Base-by-base conservation (phyloP, 331 rosid species). In the Rhamnella rubrinervis region DNA sequence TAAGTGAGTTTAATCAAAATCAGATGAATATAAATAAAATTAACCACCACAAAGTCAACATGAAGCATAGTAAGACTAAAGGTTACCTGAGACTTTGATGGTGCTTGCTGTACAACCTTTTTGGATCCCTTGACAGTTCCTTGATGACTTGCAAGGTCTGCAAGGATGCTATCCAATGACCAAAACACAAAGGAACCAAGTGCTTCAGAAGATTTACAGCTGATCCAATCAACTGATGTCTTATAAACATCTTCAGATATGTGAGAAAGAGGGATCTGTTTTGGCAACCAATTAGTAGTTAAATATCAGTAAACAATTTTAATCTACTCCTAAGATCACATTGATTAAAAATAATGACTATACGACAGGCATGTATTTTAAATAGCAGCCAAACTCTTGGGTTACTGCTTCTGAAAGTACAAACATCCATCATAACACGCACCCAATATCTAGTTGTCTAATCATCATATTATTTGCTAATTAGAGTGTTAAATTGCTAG, bases 81-180 rank as follows among this genome's bases (percentile, higher is more conserved):
- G 56, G 25, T 72, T 76, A 88, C 96, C 92, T 84, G 92, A 66
- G 89, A 82, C 75, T 84, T 86, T 8, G 84, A 80, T 9, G 86
- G 75, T 37, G 82, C 67, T 84, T 71, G 89, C 67, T 80, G 87
- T 20, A 67, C 83, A 57, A 23, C 83, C 77, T 79, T 88, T 81
- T 84, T 86, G 31, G 87, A 80, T 80, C 89, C 86, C 89, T 82
- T 88, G 64, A 67, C 70, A 63, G 59, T 72, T 80, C 82, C 83
- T 37, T 75, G 88, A 66, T 88, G 91, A 80, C 18, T 74, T 59
- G 80, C 72, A 61, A 86, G 68, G 83, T 88, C 96, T 50, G 69
- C 79, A 61, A 86, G 78, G 74, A 84, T 78, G 77, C 84, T 78
- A 37, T 86, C 96, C 61, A 86, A 75, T 18, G 79, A 82, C 96